Evolutionary conservation across 2,329 filamentous ascomycete genomes (phyloP), one percentile per base, ranked within the genome.

Genomic region (Fusarium udum): DNA sequence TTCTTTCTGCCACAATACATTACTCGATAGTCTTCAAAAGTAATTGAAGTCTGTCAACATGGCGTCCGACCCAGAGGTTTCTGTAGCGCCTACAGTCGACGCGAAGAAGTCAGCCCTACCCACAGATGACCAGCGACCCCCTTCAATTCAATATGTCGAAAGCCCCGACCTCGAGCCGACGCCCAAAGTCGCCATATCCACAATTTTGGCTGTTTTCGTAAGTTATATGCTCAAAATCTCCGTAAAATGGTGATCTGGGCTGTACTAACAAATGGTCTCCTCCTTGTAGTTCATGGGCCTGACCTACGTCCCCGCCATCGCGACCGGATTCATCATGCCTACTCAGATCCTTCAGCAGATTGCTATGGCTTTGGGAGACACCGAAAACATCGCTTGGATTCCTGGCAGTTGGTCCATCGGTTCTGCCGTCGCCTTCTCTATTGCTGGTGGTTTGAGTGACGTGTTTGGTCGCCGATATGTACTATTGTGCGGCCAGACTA

Each of bases 261-360:
- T 36, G 18, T 22, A n/a, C 59, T 64, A 16, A 65, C 59, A 40
- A 3, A 3, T 48, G 9, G 4, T 2, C 6, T 15, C 26, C 13
- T 55, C 34, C 22, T 15, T 32, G 15, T 4, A 66, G 63, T 66
- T 66, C 18, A 66, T 66, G 63, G 63, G 63, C 22, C 3, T 66
- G 18, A 66, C 61, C 4, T 66, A 66, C 24, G n/a, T 66, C 4
- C 63, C 63, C 18, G 63, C 63, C 9, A 66, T 66, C 42, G 63
- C 63, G 10, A 66, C 63, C 7, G 63, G 40, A 4, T 66, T 66
- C 3, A 43, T 66, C 15, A 66, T 66, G 63, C 63, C 63, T 3
- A 66, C 63, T 11, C 61, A 66, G 26, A 66, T 66, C 15, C 22
- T 66, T 8, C 63, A 66, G 31, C 63, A 66, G n/a, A 66, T 66